Evolutionary conservation across 805 yeast species (phyloP), one percentile per base, ranked within the genome.

Genomic region (Candida pseudofarinosa): DNA sequence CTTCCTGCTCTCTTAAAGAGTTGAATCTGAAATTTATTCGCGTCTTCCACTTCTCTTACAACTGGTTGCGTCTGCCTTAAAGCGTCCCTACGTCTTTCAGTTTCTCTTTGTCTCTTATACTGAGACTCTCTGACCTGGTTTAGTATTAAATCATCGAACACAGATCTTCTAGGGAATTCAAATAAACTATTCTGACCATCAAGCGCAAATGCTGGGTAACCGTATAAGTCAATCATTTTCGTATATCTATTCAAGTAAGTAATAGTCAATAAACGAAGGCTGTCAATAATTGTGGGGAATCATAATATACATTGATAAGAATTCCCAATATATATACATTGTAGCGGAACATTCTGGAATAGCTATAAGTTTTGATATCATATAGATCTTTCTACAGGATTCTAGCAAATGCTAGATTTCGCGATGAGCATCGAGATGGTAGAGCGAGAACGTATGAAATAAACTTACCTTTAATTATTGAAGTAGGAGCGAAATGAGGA

Each of bases 21-120:
- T 43, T 67, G 69, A 33, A 67, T 58, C 45, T 67, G 70, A 44
- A 57, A 65, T 6, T 43, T 49, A 39, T 61, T 62, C 30, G 63
- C 70, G 12, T 60, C 50, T 46, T 69, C 74, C 8, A 63, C 49
- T 44, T 60, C 60, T 52, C 62, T 67, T 34, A 67, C 50, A n/a
- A 44, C 51, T 14, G 49, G 34, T 35, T 42, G 35, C 17, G 39
- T 4, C 37, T 43, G 15, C 15, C 17, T 32, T 10, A 23, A 23
- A 6, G 10, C 6, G 10, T 23, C 10, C 28, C 28, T 23, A 7
- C 13, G 15, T n/a, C 34, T 32, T 32, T 13, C 34, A 6, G 13
- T 6, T 15, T 32, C 15, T 15, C 15, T 13, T 15, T 32, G 34
- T 32, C 34, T 32, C 7, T 32, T 7, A 13, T 13, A n/a, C 17